Conservation (phyloP, 441 rosid genomes). For the Viola pubescens region DNA sequence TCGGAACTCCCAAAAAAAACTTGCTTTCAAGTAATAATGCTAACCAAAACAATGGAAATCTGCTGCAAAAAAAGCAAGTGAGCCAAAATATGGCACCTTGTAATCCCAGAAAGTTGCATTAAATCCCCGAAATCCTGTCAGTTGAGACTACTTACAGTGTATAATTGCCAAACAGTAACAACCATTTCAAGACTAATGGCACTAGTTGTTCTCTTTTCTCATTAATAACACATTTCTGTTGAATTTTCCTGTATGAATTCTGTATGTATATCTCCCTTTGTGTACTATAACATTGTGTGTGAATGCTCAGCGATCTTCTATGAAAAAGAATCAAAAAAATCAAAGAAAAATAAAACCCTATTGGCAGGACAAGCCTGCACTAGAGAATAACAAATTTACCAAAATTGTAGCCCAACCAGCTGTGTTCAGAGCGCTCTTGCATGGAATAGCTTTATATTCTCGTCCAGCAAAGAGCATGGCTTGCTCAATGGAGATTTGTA, state of each 20-base stretch:
- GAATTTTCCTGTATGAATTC: background rate
- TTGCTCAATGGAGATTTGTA: background rate
- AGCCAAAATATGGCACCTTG: background rate
- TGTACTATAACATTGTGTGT: too few species aligned
- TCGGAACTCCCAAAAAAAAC: too few species aligned
- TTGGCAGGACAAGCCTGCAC: conserved; percentile 1
- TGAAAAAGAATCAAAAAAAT: conserved; percentile 1
- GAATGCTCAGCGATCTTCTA: background rate
- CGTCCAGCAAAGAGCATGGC: background rate
- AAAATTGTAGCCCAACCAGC: background rate
- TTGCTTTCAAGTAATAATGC: too few species aligned
- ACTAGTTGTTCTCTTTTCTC: background rate
- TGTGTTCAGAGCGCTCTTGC: background rate
- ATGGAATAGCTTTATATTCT: background rate
- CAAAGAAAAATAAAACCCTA: conserved; percentile 1
- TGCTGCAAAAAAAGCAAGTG: background rate
- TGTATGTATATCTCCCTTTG: background rate
- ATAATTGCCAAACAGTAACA: too few species aligned
- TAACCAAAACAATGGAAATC: background rate
- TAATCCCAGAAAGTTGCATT: too few species aligned
- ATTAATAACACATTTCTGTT: background rate
- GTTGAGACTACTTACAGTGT: too few species aligned
- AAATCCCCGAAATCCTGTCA: too few species aligned
- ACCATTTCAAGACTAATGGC: too few species aligned
- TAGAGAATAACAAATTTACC: background rate